Evolutionary conservation across 2,329 filamentous ascomycete species (phyloP), one percentile per base, ranked within the genome.

Genomic region (Colletotrichum gigasporum): DNA sequence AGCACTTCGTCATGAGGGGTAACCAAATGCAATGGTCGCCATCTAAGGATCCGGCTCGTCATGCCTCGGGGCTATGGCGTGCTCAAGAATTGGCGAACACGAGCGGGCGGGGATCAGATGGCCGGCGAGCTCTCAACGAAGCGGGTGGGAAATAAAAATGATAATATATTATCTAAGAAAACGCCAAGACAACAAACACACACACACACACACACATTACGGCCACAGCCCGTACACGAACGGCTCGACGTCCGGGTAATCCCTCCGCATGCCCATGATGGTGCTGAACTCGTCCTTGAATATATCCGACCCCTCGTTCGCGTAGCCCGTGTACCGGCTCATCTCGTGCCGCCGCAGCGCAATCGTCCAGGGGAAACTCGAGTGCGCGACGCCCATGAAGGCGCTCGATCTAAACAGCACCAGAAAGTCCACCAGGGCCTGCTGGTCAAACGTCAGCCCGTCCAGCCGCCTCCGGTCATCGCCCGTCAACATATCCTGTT

Each of bases 351-450:
- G 69, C 30, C 73, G 71, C 53, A 76, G 63, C 2, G 74, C 74
- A 11, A 76, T 68, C 5, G 68, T 75, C 74, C 74, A 76, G 5
- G 74, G 71, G 42, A 75, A 76, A 44, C 74, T 76, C 1, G 73
- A 74, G 55, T 71, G 70, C 10, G 73, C 73, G 2, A 76, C 73
- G 12, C 74, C 74, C 73, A 75, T 75, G 32, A 76, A 76, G 0
- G 69, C 68, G 56, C 71, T 75, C 37, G 73, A 69, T 62, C 71
- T 72, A 66, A 75, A 74, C 67, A 76, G 70, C 45, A 76, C 68
- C 39, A 74, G 32, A 16, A 76, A 76, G 64, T 76, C 74, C 5
- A 76, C 69, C 50, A 76, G 67, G 2, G 69, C 74, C 63, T 74
- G 74, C 68, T 76, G 74, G 48, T 76, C 74, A 37, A 75, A 76